Base-by-base conservation (phyloP, 768 basidiomycete genomes). In the Pulveroboletus ravenelii region DNA sequence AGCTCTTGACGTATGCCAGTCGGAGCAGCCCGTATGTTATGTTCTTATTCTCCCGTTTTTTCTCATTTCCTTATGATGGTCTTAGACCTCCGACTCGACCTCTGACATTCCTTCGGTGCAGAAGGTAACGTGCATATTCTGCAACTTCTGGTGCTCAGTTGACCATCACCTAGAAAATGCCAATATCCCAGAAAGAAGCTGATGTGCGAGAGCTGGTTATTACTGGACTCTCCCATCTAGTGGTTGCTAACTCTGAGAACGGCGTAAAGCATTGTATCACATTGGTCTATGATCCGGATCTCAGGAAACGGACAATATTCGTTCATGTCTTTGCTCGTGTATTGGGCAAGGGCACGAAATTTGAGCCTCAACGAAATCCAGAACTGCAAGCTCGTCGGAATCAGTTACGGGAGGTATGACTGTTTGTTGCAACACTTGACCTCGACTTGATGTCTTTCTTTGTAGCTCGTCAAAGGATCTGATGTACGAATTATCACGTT, bases 201-300 rank as follows among this genome's bases (percentile, higher is more conserved):
- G 84, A 86, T 50, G 69, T 90, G 36, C 80, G 86, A 13, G 85
- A 90, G 51, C 71, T 89, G 14, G 83, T 90, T 38, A 87, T 94
- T 51, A 78, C 81, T 6, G 89, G 87, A 1, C 77, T 95, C 7
- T 80, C 91, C 1, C 84, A 92, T 53, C 74, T 95, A 6, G 84
- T 95, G 48, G 80, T 78, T 31, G 80, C 90, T 12, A 95, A 95
- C 62, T 84, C 88, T 14, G 89, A 93, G 61, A 85, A 82, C 58
- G 93, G 90, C 6, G 82, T 94, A 62, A 93, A 92, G 65, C 89
- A 94, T 64, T 92, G 87, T 59, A 78, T 94, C 18, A 72, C 82
- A 5, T 73, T 89, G 51, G 89, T 87, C 1, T 92, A 90, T 58
- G 85, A 89, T 59, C 65, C 73, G 18, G 87, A 93, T 60, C 71